Base-by-base conservation (phyloP, 2,329 filamentous ascomycete genomes). In the Exophiala mesophila region DNA sequence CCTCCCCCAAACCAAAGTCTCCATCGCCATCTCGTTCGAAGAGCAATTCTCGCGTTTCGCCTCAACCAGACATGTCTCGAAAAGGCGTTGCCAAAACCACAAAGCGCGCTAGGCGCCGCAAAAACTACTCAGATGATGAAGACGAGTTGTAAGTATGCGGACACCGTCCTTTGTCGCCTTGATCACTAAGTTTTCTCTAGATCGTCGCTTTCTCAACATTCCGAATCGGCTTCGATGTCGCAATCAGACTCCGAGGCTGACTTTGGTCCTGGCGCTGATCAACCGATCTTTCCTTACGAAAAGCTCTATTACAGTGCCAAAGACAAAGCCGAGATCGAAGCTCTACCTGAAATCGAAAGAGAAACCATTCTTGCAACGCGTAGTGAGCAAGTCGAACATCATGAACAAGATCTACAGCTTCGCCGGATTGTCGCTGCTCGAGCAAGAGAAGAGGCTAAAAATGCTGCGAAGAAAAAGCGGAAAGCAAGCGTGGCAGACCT, bases 341-440 rank as follows among this genome's bases (percentile, higher is more conserved):
- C 74, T 43, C 80, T 96, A 76, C 83, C 88, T 20, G 89, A 97
- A 68, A 82, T 97, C 38, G 82, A 94, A 60, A 84, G 90, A 50
- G 92, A 98, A 64, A 80, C 88, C 60, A 82, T 95, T 32, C 77
- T 98, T 5, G 90, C 88, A 15, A 86, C 94, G 55, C 87, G 92
- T 53, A 83, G 84, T 24, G 80, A 87, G 56, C 82, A 92, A 62
- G 82, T 89, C 44, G 85, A 92, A 58, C 81, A 82, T 39, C 82
- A 85, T 55, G 78, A 84, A 46, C 90, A 95, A 66, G 88, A 92
- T 58, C 76, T 82, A 35, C 80, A 89, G 50, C 76, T 96, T 36
- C 85, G 85, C 47, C 83, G 85, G 56, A 80, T 94, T 47, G 76
- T 94, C 63, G 66, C 82, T 68, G 63, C 78, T 71, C 61, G 84